Percentiles rank a stretch among this genome's conserved stretches.
Conservation (phyloP, 1,284 basidiomycete species). For the Sanghuangporus sanghuang region DNA sequence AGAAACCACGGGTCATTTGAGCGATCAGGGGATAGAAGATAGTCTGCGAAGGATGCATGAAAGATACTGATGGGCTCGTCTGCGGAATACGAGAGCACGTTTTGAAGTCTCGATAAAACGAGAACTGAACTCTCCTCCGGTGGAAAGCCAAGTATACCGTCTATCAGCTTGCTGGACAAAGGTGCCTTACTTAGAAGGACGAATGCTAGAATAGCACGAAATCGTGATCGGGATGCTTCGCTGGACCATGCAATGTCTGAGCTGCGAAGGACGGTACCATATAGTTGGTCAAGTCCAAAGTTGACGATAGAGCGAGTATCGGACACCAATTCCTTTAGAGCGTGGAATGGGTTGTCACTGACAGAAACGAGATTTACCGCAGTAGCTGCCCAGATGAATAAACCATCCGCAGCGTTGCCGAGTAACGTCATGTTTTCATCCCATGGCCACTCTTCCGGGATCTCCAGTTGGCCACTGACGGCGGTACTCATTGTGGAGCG, state of each 20-base stretch:
- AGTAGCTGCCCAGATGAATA: slow-evolving; percentile 28
- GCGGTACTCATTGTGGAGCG: not conserved
- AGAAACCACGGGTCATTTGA: not conserved
- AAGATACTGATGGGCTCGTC: not conserved
- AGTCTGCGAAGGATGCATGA: slow-evolving; percentile 4
- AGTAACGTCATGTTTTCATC: slow-evolving; percentile 19
- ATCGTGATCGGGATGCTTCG: not conserved
- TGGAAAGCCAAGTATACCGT: not conserved
- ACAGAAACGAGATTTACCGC: slow-evolving; percentile 18
- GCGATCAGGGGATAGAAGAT: not conserved
- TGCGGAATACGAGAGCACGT: not conserved
- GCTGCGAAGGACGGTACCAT: not conserved
- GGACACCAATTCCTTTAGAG: not conserved
- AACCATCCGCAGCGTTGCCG: slow-evolving; percentile 21
- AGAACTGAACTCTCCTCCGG: not conserved
- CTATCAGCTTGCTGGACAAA: not conserved
- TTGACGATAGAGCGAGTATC: not conserved
- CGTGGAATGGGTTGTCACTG: not conserved
- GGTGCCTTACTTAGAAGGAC: not conserved
- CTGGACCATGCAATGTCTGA: not conserved
- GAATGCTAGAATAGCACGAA: not conserved
- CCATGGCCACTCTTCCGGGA: not conserved
- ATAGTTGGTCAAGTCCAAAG: not conserved
- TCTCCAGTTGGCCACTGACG: not conserved
- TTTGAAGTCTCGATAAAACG: not conserved